Conservation (phyloP, 768 basidiomycete species). For the Xerocomellus chrysenteron region DNA sequence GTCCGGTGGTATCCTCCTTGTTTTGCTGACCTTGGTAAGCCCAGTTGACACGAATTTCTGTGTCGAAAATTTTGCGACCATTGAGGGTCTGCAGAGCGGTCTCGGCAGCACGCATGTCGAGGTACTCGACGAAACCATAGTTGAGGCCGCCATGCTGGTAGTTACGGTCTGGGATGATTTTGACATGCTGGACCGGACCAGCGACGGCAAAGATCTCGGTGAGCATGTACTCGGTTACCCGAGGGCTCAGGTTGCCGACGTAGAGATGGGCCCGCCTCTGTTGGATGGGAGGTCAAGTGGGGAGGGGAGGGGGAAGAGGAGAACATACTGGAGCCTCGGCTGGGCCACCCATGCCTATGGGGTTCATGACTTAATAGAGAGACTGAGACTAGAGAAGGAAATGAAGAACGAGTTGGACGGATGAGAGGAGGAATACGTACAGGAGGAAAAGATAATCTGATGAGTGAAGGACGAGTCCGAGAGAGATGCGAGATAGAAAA, state of each 20-base stretch:
- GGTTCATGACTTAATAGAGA: slow-evolving; percentile 64
- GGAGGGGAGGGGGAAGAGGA: neutral
- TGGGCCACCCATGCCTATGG: slow-evolving; percentile 65
- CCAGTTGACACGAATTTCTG: slow-evolving; percentile 99
- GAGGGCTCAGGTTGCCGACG: slow-evolving; percentile 95
- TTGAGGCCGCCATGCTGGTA: slow-evolving; percentile 99
- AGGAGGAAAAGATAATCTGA: slow-evolving; percentile 42
- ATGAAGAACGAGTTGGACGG: neutral
- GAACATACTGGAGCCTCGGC: slow-evolving; percentile 77
- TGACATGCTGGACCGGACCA: slow-evolving; percentile 96
- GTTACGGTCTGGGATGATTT: slow-evolving; percentile 99
- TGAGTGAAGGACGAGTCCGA: slow-evolving; percentile 35
- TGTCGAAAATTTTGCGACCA: slow-evolving; percentile 99
- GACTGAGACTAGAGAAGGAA: slow-evolving; percentile 25
- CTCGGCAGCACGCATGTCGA: slow-evolving; percentile 97
- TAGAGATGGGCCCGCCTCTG: slow-evolving; percentile 96
- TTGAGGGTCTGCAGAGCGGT: slow-evolving; percentile 98
- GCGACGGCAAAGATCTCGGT: slow-evolving; percentile 97
- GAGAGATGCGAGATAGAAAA: slow-evolving; percentile 34
- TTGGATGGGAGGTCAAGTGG: slow-evolving; percentile 8
- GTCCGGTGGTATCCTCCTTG: slow-evolving; percentile 97
- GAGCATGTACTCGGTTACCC: slow-evolving; percentile 99
- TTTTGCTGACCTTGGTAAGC: slow-evolving; percentile 98
- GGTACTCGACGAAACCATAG: slow-evolving; percentile 99
- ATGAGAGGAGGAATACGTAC: slow-evolving; percentile 21